Conservation (phyloP, 2,329 filamentous ascomycete genomes). For the Pseudogymnoascus sp. region DNA sequence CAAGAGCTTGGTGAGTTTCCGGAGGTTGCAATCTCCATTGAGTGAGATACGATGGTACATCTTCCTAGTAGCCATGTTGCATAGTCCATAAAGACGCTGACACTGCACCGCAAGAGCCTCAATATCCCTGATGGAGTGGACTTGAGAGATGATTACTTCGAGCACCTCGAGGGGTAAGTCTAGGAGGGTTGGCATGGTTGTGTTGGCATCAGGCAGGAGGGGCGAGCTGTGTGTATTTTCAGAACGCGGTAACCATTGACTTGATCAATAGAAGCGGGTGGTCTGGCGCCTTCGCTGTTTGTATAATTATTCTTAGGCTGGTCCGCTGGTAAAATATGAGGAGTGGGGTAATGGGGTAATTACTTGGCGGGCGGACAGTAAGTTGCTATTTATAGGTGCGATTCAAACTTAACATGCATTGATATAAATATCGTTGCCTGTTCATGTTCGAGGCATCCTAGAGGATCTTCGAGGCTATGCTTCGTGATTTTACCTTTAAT, state of each 20-base stretch:
- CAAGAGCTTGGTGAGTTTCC: not conserved
- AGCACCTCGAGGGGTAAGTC: not conserved
- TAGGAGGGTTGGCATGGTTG: not conserved
- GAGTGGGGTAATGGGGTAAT: not conserved
- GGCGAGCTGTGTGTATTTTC: not conserved
- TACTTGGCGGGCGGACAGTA: not conserved
- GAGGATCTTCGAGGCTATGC: no score
- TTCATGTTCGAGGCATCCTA: not conserved
- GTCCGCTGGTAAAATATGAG: not conserved
- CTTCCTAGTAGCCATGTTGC: not conserved
- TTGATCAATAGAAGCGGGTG: not conserved
- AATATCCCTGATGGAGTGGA: not conserved
- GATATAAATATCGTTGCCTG: not conserved
- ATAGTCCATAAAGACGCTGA: not conserved
- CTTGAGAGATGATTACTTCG: not conserved
- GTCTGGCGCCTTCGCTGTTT: not conserved
- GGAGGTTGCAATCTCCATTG: not conserved
- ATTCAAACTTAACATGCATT: not conserved
- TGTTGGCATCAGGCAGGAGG: not conserved
- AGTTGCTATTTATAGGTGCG: not conserved
- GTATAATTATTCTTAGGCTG: not conserved
- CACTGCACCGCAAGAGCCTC: not conserved
- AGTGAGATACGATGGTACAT: not conserved
- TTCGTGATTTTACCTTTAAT: no score
- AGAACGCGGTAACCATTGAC: not conserved